phyloP scores from a whole-genome alignment of 2,329 filamentous ascomycete genomes.

The Pseudocercospora vitis region DNA sequence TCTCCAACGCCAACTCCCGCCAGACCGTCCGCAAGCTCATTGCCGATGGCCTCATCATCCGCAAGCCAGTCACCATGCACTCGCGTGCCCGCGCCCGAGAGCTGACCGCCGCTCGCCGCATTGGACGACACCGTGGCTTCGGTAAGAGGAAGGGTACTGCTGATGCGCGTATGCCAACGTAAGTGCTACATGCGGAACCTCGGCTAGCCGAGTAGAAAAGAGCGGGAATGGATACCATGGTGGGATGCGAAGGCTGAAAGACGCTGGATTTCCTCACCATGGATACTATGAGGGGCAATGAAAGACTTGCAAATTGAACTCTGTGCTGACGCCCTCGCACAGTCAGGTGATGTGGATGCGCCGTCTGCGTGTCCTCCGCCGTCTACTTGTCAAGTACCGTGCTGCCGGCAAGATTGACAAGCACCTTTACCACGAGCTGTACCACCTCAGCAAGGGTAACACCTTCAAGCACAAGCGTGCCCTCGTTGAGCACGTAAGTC shows the following conservation, averaged over 20 bases:
- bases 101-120: slow-evolving; percentile 89
- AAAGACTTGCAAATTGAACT: neutral
- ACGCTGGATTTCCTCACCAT: slow-evolving; percentile 10
- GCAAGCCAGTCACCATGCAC: slow-evolving; percentile 99
- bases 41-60: slow-evolving; percentile 99
- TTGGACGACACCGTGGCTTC: slow-evolving; percentile 97
- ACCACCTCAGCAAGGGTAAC: slow-evolving; percentile 99
- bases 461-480: slow-evolving; percentile 99
- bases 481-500: slow-evolving; percentile 98
- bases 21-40: slow-evolving; percentile 99
- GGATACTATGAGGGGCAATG: slow-evolving; percentile 7
- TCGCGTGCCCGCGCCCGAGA: slow-evolving; percentile 94
- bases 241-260: slow-evolving; percentile 10
- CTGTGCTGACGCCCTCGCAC: slow-evolving; percentile 41
- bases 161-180: slow-evolving; percentile 98
- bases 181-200: slow-evolving; percentile 46
- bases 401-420: slow-evolving; percentile 99
- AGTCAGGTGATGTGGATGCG: slow-evolving; percentile 99
- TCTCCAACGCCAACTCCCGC: slow-evolving; percentile 99
- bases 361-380: slow-evolving; percentile 97
- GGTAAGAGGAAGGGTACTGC: slow-evolving; percentile 99
- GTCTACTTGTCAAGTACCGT: slow-evolving; percentile 99
- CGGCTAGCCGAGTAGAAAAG: slow-evolving; percentile 1
- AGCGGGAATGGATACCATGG: slow-evolving; percentile 6
- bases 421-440: slow-evolving; percentile 99